phyloP scores from a whole-genome alignment of 495 filamentous ascomycete genomes.

The Jackrogersella minutella region DNA sequence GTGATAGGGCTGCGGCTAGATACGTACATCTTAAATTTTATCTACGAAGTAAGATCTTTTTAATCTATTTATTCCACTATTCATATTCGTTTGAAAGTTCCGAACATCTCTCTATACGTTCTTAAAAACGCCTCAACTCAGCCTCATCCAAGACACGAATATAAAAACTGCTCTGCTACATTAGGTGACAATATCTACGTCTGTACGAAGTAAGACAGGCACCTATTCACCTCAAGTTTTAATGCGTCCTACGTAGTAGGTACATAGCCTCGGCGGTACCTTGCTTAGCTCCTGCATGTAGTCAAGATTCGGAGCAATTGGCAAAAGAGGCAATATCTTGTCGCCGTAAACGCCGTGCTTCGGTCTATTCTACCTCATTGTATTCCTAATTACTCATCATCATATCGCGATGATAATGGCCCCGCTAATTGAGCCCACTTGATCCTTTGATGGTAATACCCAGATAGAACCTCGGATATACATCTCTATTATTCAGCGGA shows the following conservation, averaged over 20 bases:
- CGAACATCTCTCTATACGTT: too few relatives aligned
- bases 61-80: too few relatives aligned
- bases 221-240: neutral
- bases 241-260: neutral
- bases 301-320: neutral
- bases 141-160: too few relatives aligned
- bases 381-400: constrained; percentile 18
- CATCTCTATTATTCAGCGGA: constrained; percentile 15
- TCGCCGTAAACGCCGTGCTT: constrained; percentile 28
- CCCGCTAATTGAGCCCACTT: constrained; percentile 2
- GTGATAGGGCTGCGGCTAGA: constrained; percentile 10
- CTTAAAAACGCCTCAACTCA: too few relatives aligned
- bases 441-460: neutral
- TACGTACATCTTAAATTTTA: too few relatives aligned
- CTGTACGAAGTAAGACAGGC: too few relatives aligned
- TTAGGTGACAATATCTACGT: too few relatives aligned
- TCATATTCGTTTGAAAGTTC: too few relatives aligned
- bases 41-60: too few relatives aligned
- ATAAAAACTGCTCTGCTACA: too few relatives aligned
- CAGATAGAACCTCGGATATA: neutral
- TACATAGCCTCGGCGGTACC: constrained; percentile 14
- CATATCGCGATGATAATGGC: neutral
- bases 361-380: neutral
- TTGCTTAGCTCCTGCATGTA: constrained; percentile 28
- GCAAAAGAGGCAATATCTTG: constrained; percentile 23